Evolutionary conservation across 768 basidiomycete species (phyloP), one percentile per base, ranked within the genome.

Genomic region (Pholiota conissans): DNA sequence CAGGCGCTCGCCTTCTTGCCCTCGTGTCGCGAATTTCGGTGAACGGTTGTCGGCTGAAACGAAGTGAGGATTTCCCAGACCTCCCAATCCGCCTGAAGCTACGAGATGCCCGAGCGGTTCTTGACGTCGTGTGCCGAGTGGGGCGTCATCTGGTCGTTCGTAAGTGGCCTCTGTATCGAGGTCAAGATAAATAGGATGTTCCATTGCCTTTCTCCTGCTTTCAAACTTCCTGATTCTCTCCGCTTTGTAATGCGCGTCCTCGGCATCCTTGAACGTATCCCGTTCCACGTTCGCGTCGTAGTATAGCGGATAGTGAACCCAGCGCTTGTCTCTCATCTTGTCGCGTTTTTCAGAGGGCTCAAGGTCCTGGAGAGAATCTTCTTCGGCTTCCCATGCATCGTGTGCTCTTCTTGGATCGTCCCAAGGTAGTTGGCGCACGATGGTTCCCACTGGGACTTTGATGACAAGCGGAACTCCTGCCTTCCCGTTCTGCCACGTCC

Each of bases 41-140:
- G 91, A 87, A 2, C 92, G 86, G 57, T 85, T 89, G 27, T 79
- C 72, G 2, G 83, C 67, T 5, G 86, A 78, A 57, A 85, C 74
- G 66, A 95, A 98, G 61, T 91, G 85, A 0, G 96, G 93, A 67
- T 98, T 98, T 2, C 96, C 96, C 9, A 89, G 65, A 0, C 96
- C 96, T 2, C 93, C 91, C 8, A 64, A 55, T 0, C 96, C 96
- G 3, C 96, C 96, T 6, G 79, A 65, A 0, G 90, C 87, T 45
- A 96, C 68, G 28, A 95, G 76, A 47, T 86, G 82, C 0, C 89
- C 89, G 2, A 84, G 63, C 11, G 77, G 71, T 52, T 83, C 81
- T 3, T 73, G 74, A 48, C 79, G 79, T 3, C 80, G 80, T 3
- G 76, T 74, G 5, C 89, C 89, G 1, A 91, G 79, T 0, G 90